These are phyloP conservation scores for Bryopsis sp. DNA, from an alignment of 139 green algal genomes.

Conservation along the genomic window DNA sequence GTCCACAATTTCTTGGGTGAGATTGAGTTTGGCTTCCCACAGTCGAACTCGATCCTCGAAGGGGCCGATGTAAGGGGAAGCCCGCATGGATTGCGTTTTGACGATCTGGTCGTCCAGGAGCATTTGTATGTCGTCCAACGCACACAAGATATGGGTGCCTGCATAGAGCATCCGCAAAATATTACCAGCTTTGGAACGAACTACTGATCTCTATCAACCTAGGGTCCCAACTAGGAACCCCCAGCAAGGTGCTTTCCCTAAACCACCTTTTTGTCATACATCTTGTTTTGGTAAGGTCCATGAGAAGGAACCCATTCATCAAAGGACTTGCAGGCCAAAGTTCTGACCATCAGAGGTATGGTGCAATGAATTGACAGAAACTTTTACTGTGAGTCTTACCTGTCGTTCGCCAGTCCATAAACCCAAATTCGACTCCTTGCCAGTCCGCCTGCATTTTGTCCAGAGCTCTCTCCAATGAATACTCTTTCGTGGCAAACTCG, in stretches of 20 bases:
- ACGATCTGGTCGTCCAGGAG: constrained; percentile 61
- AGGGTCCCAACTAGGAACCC: no score
- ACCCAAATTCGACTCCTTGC: constrained; percentile 53
- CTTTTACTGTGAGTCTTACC: no score
- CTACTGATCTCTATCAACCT: no score
- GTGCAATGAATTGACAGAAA: no score
- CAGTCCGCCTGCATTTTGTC: constrained; percentile 80
- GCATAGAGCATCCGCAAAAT: background rate
- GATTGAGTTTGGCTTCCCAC: constrained; percentile 56
- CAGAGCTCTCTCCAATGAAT: constrained; percentile 54
- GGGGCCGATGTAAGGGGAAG: constrained; percentile 65
- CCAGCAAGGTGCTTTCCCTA: no score
- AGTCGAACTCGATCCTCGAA: constrained; percentile 55
- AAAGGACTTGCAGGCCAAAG: constrained; percentile 31
- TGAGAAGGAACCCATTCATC: no score
- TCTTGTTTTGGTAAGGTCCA: no score
- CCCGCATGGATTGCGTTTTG: constrained; percentile 73
- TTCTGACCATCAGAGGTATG: no score
- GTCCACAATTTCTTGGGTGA: constrained; percentile 65
- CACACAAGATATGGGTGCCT: constrained; percentile 46
- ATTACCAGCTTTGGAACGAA: no score
- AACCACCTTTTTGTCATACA: no score
- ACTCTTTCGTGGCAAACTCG: constrained; percentile 47
- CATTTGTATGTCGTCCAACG: constrained; percentile 62
- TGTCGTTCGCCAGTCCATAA: constrained; percentile 50